phyloP scores from a whole-genome alignment of 2,329 filamentous ascomycete genomes.

The Trichophyton benhamiae region DNA sequence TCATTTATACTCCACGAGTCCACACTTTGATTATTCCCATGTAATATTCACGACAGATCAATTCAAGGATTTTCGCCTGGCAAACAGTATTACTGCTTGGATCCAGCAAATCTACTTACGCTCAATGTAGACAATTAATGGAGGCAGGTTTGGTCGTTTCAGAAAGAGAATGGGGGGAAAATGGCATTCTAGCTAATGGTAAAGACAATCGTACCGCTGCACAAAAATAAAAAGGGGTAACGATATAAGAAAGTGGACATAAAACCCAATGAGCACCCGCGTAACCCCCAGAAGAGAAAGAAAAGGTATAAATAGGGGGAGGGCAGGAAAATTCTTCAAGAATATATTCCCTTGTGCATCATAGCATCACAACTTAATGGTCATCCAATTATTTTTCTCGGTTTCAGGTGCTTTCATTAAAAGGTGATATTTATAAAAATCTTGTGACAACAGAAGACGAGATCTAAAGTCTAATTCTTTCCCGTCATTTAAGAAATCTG shows the following conservation, averaged over 20 bases:
- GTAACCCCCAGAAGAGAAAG: neutral
- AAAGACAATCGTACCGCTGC: neutral
- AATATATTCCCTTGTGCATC: neutral
- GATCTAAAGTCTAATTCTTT: neutral
- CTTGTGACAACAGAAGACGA: neutral
- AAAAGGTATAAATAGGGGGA: neutral
- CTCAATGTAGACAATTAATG: neutral
- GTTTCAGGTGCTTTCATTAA: neutral
- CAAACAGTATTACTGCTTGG: no score
- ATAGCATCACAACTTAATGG: neutral
- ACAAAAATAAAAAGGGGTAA: neutral
- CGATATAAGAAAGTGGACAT: neutral
- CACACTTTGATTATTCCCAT: neutral
- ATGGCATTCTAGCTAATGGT: neutral
- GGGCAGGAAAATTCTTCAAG: neutral
- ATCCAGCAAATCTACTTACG: neutral
- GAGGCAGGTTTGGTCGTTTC: neutral
- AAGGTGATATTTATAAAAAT: neutral
- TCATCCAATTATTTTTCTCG: neutral
- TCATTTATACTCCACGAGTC: neutral
- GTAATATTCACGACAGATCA: neutral
- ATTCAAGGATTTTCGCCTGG: no score
- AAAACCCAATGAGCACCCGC: neutral
- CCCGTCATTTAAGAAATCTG: slow-evolving; percentile 47
- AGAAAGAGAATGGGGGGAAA: no score